phyloP scores from a whole-genome alignment of 2,329 filamentous ascomycete species.

The Nemania sp. region DNA sequence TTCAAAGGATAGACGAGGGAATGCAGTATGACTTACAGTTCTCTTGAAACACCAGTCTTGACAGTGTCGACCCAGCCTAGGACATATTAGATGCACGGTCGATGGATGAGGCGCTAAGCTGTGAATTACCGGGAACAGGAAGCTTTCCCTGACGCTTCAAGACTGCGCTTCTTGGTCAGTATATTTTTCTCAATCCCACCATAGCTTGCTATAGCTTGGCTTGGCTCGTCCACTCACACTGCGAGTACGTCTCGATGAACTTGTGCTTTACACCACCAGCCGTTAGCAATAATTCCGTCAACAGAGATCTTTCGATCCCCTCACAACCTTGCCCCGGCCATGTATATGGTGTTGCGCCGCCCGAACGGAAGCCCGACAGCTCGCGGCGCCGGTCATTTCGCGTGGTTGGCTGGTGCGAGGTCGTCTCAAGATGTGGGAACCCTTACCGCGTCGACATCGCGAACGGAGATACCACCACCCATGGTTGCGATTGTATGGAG shows the following conservation, averaged over 20 bases:
- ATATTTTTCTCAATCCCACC: neutral
- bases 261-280: slow-evolving; percentile 66
- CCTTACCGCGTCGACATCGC: slow-evolving; percentile 77
- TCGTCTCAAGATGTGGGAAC: slow-evolving; percentile 21
- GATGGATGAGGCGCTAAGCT: neutral
- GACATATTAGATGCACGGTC: neutral
- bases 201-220: neutral
- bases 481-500: slow-evolving; percentile 64
- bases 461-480: slow-evolving; percentile 78
- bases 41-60: slow-evolving; percentile 96
- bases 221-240: slow-evolving; percentile 48
- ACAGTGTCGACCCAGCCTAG: slow-evolving; percentile 89
- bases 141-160: slow-evolving; percentile 94
- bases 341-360: slow-evolving; percentile 13
- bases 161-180: slow-evolving; percentile 45
- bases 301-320: slow-evolving; percentile 74
- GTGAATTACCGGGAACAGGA: slow-evolving; percentile 73
- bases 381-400: slow-evolving; percentile 17
- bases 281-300: slow-evolving; percentile 75
- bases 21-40: slow-evolving; percentile 75
- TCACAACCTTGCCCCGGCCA: slow-evolving; percentile 66
- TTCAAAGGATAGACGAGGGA: slow-evolving; percentile 42
- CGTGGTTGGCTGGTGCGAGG: slow-evolving; percentile 20
- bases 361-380: neutral
- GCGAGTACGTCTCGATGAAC: slow-evolving; percentile 84